phyloP scores from a whole-genome alignment of 352 stramenopile genomes.

The Phytophthora pini region DNA sequence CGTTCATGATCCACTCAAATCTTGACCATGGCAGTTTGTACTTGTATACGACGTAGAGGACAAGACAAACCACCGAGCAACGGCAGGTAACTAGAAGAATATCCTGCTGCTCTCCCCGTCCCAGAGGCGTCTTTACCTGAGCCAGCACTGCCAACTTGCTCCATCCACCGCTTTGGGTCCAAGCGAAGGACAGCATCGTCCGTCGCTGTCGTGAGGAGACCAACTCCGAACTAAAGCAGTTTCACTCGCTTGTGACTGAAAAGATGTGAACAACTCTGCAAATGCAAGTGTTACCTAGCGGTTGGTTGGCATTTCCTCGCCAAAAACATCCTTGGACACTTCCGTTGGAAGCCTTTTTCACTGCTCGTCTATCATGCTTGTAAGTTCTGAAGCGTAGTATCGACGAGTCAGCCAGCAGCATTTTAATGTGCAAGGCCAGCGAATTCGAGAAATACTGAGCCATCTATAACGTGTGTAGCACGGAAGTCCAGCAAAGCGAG shows the following conservation, averaged over 20 bases:
- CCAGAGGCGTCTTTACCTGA: slow-evolving; percentile 14
- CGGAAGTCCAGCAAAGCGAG: slow-evolving; percentile 5
- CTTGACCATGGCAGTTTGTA: too few relatives aligned
- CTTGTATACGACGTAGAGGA: neutral
- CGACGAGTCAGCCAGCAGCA: too few relatives aligned
- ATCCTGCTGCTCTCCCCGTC: slow-evolving; percentile 6
- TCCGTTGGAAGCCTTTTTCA: too few relatives aligned
- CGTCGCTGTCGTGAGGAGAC: neutral
- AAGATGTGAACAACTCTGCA: too few relatives aligned
- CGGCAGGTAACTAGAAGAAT: slow-evolving; percentile 3
- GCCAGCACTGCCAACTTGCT: neutral
- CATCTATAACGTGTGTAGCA: neutral
- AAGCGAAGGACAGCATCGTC: neutral
- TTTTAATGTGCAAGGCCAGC: neutral
- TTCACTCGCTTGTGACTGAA: neutral
- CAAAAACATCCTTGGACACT: too few relatives aligned
- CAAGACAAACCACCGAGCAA: neutral
- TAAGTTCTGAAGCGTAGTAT: too few relatives aligned
- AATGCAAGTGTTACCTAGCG: too few relatives aligned
- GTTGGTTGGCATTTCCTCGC: too few relatives aligned
- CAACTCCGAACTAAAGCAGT: neutral
- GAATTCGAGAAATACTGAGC: neutral
- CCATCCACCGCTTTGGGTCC: neutral
- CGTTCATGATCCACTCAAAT: slow-evolving; percentile 13
- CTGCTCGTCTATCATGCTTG: too few relatives aligned